Conservation (phyloP, 2,329 filamentous ascomycete genomes). For the Colletotrichum shisoi region DNA sequence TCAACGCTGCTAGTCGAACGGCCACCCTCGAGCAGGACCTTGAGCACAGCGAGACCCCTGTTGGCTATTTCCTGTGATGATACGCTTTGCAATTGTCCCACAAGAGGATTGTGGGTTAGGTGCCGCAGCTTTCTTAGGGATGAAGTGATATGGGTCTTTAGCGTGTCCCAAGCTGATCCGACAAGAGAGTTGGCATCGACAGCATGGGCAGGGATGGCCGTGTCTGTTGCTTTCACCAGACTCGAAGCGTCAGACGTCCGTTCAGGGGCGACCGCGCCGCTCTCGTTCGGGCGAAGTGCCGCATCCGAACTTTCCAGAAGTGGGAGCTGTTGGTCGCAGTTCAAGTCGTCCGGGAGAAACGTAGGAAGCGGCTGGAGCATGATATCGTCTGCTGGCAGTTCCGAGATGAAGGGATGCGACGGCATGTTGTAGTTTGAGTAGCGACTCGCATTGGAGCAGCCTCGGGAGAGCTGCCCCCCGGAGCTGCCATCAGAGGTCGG, state of each 20-base stretch:
- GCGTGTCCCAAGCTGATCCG: conserved; percentile 54
- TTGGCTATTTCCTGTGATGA: conserved; percentile 51
- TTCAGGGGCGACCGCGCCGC: conserved; percentile 51
- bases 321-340: conserved; percentile 50
- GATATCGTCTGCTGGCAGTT: conserved; percentile 56
- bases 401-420: conserved; percentile 49
- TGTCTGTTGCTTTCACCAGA: background rate
- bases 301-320: conserved; percentile 49
- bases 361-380: conserved; percentile 46
- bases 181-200: conserved; percentile 53
- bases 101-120: conserved; percentile 54
- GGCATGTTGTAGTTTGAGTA: conserved; percentile 39
- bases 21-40: conserved; percentile 51
- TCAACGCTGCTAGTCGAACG: conserved; percentile 52
- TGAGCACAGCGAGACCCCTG: conserved; percentile 54
- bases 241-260: conserved; percentile 31
- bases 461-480: conserved; percentile 44
- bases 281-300: conserved; percentile 48
- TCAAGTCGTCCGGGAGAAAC: conserved; percentile 43
- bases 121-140: conserved; percentile 56
- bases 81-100: conserved; percentile 52
- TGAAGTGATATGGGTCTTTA: conserved; percentile 56
- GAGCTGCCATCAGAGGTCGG: conserved; percentile 54
- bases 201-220: conserved; percentile 40
- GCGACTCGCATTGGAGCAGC: conserved; percentile 41